phyloP scores from a whole-genome alignment of 257 asterid genomes.

The Salvia rosmarinus region DNA sequence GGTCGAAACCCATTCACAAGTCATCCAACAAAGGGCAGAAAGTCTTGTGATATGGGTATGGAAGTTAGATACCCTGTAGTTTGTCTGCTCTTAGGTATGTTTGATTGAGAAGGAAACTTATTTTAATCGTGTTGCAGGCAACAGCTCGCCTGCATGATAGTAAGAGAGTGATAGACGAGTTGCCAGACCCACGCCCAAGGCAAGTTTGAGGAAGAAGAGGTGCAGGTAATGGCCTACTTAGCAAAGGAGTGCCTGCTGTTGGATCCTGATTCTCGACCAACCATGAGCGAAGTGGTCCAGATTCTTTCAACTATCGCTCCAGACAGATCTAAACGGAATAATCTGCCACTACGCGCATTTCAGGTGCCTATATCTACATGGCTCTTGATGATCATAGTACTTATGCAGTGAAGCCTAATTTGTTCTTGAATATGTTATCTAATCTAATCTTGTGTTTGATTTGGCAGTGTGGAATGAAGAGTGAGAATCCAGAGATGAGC shows the following conservation, averaged over 20 bases:
- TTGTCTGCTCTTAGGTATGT: not conserved
- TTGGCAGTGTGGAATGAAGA: constrained; percentile 39
- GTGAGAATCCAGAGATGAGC: constrained; percentile 28
- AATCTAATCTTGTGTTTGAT: constrained; percentile 23
- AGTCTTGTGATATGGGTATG: constrained; percentile 98
- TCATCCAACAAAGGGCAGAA: constrained; percentile 58
- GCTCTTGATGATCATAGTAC: not conserved
- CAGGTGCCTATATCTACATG: constrained; percentile 41
- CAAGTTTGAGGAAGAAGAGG: constrained; percentile 71
- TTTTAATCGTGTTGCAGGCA: constrained; percentile 56
- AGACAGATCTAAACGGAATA: constrained; percentile 68
- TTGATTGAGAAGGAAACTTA: constrained; percentile 12
- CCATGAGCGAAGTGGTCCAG: constrained; percentile 93
- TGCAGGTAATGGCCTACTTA: constrained; percentile 93
- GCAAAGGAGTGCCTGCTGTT: constrained; percentile 89
- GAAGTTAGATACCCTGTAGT: constrained; percentile 20
- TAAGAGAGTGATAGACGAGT: constrained; percentile 70
- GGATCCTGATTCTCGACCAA: constrained; percentile 96
- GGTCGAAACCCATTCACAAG: constrained; percentile 84
- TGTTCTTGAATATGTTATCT: constrained; percentile 18
- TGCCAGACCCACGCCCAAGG: constrained; percentile 82
- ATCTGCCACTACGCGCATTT: constrained; percentile 48
- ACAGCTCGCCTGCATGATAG: constrained; percentile 78
- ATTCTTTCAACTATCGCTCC: constrained; percentile 85
- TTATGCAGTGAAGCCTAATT: not conserved